phyloP scores from a whole-genome alignment of 208 protist genomes.

The Blechomonas ayalai region DNA sequence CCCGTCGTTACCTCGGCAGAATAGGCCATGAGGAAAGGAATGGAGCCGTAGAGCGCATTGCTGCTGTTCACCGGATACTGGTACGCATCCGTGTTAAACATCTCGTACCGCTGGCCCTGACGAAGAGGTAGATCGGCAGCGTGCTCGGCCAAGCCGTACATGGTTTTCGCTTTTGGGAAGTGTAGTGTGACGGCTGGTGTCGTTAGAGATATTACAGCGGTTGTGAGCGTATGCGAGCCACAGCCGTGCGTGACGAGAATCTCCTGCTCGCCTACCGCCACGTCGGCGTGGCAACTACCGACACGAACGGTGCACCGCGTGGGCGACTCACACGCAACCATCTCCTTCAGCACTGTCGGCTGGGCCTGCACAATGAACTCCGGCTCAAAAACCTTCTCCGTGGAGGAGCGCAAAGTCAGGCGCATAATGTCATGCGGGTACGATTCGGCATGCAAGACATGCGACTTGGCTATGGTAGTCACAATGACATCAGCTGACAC shows the following conservation, averaged over 20 bases:
- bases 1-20: constrained; percentile 43
- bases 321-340: no score
- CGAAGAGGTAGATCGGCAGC: constrained; percentile 86
- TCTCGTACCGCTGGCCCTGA: constrained; percentile 74
- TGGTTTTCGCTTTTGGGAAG: constrained; percentile 51
- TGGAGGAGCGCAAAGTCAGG: constrained; percentile 10
- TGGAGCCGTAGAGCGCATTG: constrained; percentile 93
- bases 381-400: constrained; percentile 21
- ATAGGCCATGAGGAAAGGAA: constrained; percentile 95
- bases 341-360: no score
- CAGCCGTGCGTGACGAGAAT: no score
- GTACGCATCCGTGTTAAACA: constrained; percentile 98
- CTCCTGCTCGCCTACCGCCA: constrained; percentile 8
- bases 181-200: constrained; percentile 15
- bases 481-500: no score
- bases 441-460: constrained; percentile 14
- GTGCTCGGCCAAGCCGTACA: constrained; percentile 97
- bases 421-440: constrained; percentile 32
- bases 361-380: no score
- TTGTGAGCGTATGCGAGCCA: no score
- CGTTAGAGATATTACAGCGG: no score
- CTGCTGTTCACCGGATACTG: constrained; percentile 95
- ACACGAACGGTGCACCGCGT: no score
- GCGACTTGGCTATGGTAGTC: no score
- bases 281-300: no score